Evolutionary conservation across 2,329 filamentous ascomycete species (phyloP).

Genomic region (Lasiodiplodia gonubiensis): DNA sequence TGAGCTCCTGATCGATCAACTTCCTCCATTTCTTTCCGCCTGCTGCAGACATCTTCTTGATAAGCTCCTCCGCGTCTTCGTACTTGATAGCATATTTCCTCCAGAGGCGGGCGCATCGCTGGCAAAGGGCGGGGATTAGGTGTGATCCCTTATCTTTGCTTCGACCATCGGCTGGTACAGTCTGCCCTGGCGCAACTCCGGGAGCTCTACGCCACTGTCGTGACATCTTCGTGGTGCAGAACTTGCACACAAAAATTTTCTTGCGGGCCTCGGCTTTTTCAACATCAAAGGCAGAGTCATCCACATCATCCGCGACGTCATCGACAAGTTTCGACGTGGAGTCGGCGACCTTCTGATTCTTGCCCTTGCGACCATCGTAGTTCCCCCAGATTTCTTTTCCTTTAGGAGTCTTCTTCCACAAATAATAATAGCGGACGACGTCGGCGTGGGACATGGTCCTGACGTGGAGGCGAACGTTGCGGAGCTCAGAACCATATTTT

Average conservation of each 20-base stretch:
- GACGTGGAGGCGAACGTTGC: slow-evolving; percentile 81
- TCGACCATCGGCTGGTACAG: slow-evolving; percentile 71
- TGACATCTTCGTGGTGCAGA: slow-evolving; percentile 79
- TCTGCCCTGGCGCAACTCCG: slow-evolving; percentile 71
- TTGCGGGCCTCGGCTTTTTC: slow-evolving; percentile 82
- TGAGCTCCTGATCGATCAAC: slow-evolving; percentile 89
- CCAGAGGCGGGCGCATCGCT: slow-evolving; percentile 91
- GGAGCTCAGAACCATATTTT: slow-evolving; percentile 90
- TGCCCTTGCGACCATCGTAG: slow-evolving; percentile 84
- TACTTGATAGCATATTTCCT: slow-evolving; percentile 94
- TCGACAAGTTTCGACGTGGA: slow-evolving; percentile 79
- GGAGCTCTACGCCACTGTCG: slow-evolving; percentile 93
- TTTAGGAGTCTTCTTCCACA: slow-evolving; percentile 92
- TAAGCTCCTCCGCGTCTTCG: slow-evolving; percentile 90
- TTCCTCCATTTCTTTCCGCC: slow-evolving; percentile 85
- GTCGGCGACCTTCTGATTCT: slow-evolving; percentile 76
- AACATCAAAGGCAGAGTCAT: slow-evolving; percentile 94
- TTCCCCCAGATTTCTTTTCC: slow-evolving; percentile 90
- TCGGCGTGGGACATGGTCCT: slow-evolving; percentile 79
- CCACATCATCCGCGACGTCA: slow-evolving; percentile 87
- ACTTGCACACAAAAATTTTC: slow-evolving; percentile 89
- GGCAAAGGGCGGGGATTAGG: slow-evolving; percentile 81
- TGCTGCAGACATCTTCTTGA: slow-evolving; percentile 81
- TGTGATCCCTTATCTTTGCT: slow-evolving; percentile 79
- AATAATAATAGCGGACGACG: slow-evolving; percentile 93